Base-by-base conservation (phyloP, 352 stramenopile genomes). In the Globisporangium middletonii region DNA sequence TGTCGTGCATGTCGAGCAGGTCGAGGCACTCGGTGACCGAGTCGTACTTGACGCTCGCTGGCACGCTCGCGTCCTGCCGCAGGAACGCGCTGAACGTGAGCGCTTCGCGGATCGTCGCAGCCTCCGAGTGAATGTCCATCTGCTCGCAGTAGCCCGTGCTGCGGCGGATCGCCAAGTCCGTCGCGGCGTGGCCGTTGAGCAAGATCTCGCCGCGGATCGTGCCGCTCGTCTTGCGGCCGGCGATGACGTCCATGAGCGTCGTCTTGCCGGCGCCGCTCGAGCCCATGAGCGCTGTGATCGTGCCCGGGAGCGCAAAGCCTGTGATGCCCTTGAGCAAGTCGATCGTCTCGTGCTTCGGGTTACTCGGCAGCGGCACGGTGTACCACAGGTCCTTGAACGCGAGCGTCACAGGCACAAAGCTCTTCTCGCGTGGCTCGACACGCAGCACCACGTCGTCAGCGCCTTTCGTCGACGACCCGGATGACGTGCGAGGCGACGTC, bases 241-340 rank as follows among this genome's bases (percentile, higher is more conserved):
- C 89, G 45, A 98, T 94, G 2, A 98, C 91, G 69, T 98, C 92
- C 69, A 97, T 92, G 7, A 98, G 70, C 3, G 94, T 98, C 2
- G 93, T 97, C 66, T 98, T 98, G 6, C 93, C 91, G n/a, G 86
- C 82, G 30, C 86, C 84, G 5, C 70, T 81, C 0, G 77, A 83
- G 0, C 83, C 83, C 77, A 92, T 90, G 19, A 93, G 63, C 16
- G 83, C 81, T 4, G 75, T 85, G 64, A 92, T 87, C 0, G 67
- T 80, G 4, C 83, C 79, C 1, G 83, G 83, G 11, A 68, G 54
- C 30, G 77, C 74, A 19, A 69, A 72, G 18, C 89, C 91, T 50
- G 60, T 71, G 16, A 94, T 66, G 54, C 68, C 73, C 44, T 87
- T 86, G 19, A 95, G 62, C 35, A 95, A 62, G 43, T 87, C 67